Percentiles rank a stretch among this genome's conserved stretches.
Evolutionary conservation across 768 basidiomycete genomes (phyloP).

Genomic region (Hortiboletus flavorubellus): DNA sequence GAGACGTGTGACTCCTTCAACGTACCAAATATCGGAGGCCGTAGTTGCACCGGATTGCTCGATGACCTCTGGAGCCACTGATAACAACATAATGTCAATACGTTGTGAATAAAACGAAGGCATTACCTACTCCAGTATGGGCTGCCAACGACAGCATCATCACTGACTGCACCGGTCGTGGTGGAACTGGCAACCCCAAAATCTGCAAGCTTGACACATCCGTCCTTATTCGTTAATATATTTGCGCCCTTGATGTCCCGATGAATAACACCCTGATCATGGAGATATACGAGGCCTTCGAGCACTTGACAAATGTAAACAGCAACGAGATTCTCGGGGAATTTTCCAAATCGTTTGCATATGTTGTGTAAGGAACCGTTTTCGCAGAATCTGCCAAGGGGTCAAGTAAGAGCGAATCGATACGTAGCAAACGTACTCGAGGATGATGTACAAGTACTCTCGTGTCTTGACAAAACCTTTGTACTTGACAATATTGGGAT

Average conservation of each 20-base stretch:
- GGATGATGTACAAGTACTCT: slow-evolving; percentile 93
- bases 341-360: slow-evolving; percentile 96
- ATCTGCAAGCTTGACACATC: slow-evolving; percentile 97
- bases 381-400: slow-evolving; percentile 75
- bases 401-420: slow-evolving; percentile 8
- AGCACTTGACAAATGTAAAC: slow-evolving; percentile 97
- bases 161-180: slow-evolving; percentile 67
- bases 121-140: slow-evolving; percentile 91
- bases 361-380: slow-evolving; percentile 96
- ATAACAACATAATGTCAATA: slow-evolving; percentile 7
- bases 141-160: slow-evolving; percentile 93
- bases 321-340: slow-evolving; percentile 94
- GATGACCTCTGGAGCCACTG: slow-evolving; percentile 98
- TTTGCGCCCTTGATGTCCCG: slow-evolving; percentile 99
- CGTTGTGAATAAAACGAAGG: background rate
- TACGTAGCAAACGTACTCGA: slow-evolving; percentile 59
- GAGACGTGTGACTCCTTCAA: background rate
- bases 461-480: slow-evolving; percentile 96
- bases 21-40: slow-evolving; percentile 92
- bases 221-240: slow-evolving; percentile 98
- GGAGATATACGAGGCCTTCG: slow-evolving; percentile 93
- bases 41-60: slow-evolving; percentile 97
- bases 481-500: slow-evolving; percentile 98
- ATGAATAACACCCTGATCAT: slow-evolving; percentile 99
- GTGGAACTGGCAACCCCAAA: slow-evolving; percentile 92